phyloP scores from a whole-genome alignment of 1,284 basidiomycete species.

The Boletus mariae region DNA sequence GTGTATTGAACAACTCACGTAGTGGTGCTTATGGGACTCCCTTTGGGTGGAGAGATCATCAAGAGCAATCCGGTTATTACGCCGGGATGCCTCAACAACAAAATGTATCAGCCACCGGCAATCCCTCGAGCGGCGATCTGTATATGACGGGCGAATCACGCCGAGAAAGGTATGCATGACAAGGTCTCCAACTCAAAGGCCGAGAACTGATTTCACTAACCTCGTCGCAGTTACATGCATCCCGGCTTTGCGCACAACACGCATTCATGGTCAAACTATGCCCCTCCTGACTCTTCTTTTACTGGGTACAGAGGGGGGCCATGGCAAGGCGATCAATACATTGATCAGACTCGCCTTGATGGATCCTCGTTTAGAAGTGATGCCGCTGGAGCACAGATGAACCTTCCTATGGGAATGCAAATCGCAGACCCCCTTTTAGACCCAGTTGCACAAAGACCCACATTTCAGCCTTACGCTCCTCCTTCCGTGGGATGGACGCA shows the following conservation, averaged over 20 bases:
- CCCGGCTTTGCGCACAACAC: background rate
- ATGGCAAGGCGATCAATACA: background rate
- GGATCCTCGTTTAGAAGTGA: background rate
- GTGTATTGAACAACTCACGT: background rate
- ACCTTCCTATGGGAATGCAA: background rate
- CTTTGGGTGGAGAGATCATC: background rate
- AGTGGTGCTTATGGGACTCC: background rate
- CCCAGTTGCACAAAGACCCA: background rate
- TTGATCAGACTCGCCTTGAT: background rate
- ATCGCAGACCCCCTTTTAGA: slow-evolving; percentile 1
- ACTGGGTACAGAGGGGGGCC: background rate
- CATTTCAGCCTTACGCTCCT: background rate
- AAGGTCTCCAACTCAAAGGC: background rate
- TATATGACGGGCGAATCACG: background rate
- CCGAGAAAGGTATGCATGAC: slow-evolving; percentile 15
- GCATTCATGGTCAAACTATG: slow-evolving; percentile 3
- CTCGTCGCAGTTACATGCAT: slow-evolving; percentile 1
- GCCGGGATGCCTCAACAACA: slow-evolving; percentile 3
- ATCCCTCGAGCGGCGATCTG: background rate
- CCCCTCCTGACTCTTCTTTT: background rate
- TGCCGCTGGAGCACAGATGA: background rate
- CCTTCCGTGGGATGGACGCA: background rate
- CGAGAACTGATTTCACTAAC: background rate
- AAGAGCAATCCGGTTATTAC: background rate
- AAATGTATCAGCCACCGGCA: background rate